Conservation (phyloP, 1,284 basidiomycete species). For the Cryptococcus wingfieldii region DNA sequence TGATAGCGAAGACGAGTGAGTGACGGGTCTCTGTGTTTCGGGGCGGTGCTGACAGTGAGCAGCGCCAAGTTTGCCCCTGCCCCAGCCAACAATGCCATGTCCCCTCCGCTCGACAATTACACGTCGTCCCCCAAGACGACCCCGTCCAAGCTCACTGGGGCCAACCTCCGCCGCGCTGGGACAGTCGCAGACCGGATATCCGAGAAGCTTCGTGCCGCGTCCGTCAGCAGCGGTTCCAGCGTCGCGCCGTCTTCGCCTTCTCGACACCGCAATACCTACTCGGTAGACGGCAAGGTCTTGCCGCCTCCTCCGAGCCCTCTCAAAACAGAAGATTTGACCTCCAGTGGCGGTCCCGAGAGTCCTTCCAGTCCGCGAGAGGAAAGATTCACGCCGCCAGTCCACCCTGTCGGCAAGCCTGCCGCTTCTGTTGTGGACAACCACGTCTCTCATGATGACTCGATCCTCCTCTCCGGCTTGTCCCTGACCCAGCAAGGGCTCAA, state of each 20-base stretch:
- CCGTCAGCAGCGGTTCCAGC: slow-evolving; percentile 13
- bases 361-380: slow-evolving; percentile 38
- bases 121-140: slow-evolving; percentile 66
- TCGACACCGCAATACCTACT: slow-evolving; percentile 10
- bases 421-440: slow-evolving; percentile 15
- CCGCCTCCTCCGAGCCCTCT: slow-evolving; percentile 29
- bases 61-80: slow-evolving; percentile 79
- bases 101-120: slow-evolving; percentile 60
- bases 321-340: slow-evolving; percentile 7
- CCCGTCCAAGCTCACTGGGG: slow-evolving; percentile 1
- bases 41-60: slow-evolving; percentile 1
- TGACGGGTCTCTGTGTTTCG: neutral
- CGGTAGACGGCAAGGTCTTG: slow-evolving; percentile 32
- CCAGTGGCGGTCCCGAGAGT: slow-evolving; percentile 9
- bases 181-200: slow-evolving; percentile 48
- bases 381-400: slow-evolving; percentile 40
- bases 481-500: slow-evolving; percentile 63
- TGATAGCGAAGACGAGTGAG: slow-evolving; percentile 85
- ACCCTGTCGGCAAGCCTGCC: slow-evolving; percentile 33
- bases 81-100: slow-evolving; percentile 35
- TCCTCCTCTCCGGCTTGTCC: slow-evolving; percentile 68
- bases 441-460: slow-evolving; percentile 45
- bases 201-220: slow-evolving; percentile 45
- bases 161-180: slow-evolving; percentile 31
- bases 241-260: slow-evolving; percentile 1